Evolutionary conservation across 2,329 filamentous ascomycete species (phyloP).

Genomic region (Ceratocystis destructans): DNA sequence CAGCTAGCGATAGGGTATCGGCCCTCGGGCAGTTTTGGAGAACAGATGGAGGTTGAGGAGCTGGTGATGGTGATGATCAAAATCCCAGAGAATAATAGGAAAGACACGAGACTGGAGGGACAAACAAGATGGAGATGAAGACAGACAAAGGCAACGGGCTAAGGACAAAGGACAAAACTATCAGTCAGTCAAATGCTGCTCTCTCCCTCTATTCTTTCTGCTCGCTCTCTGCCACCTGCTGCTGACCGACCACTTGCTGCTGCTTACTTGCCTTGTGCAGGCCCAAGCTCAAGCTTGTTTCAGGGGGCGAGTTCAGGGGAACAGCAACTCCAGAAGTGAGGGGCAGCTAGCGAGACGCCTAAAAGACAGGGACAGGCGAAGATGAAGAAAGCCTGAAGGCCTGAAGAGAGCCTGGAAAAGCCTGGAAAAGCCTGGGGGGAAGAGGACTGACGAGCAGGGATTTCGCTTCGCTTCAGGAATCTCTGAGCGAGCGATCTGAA

Average conservation of each 20-base stretch:
- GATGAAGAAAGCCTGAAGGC: not conserved
- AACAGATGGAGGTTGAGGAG: not conserved
- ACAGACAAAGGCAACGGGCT: no score
- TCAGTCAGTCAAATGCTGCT: no score
- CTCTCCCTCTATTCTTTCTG: no score
- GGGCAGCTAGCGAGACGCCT: not conserved
- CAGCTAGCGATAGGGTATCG: not conserved
- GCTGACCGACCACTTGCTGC: not conserved
- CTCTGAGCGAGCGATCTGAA: not conserved
- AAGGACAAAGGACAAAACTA: no score
- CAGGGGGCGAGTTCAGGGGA: not conserved
- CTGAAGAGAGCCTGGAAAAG: not conserved
- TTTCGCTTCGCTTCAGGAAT: not conserved
- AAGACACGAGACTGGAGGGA: no score
- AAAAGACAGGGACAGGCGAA: not conserved
- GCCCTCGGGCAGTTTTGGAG: no score
- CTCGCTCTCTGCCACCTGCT: not conserved
- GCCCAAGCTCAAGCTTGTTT: slow-evolving; percentile 7
- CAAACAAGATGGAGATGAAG: no score
- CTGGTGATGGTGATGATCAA: no score
- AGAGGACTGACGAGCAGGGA: not conserved
- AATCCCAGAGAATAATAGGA: no score
- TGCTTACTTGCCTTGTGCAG: not conserved
- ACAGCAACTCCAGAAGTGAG: not conserved
- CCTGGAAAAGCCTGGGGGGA: not conserved